phyloP scores from a whole-genome alignment of 2,329 filamentous ascomycete genomes.

The Rhinocladiella mackenziei region DNA sequence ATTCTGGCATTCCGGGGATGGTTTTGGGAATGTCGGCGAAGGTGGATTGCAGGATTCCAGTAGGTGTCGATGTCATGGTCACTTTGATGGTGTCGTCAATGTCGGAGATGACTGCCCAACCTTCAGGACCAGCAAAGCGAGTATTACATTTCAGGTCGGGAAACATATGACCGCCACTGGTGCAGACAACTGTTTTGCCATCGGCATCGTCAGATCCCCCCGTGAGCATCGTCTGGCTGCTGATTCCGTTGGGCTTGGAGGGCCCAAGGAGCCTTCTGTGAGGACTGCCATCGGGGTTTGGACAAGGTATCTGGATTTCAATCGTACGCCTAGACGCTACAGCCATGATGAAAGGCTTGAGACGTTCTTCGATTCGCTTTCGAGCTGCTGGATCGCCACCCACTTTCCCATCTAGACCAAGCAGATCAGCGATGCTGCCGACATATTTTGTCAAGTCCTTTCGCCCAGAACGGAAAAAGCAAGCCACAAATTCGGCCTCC shows the following conservation, averaged over 20 bases:
- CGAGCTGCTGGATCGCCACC: constrained; percentile 52
- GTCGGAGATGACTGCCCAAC: constrained; percentile 84
- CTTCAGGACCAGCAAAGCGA: constrained; percentile 68
- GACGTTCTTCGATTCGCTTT: constrained; percentile 56
- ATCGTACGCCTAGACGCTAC: constrained; percentile 68
- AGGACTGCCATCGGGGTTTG: constrained; percentile 43
- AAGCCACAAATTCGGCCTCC: constrained; percentile 78
- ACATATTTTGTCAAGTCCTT: constrained; percentile 65
- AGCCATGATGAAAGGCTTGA: constrained; percentile 69
- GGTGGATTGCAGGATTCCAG: constrained; percentile 76
- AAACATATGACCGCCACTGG: constrained; percentile 42
- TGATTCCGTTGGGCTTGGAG: constrained; percentile 68
- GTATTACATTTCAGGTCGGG: constrained; percentile 62
- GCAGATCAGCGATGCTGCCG: constrained; percentile 62
- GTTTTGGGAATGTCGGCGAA: constrained; percentile 72
- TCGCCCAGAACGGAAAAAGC: constrained; percentile 71
- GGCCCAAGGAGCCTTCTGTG: constrained; percentile 60
- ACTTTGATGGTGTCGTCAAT: constrained; percentile 95
- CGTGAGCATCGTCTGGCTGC: constrained; percentile 57
- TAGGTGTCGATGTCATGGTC: constrained; percentile 73
- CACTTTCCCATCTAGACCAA: constrained; percentile 61
- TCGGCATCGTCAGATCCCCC: constrained; percentile 44
- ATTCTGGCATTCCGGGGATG: constrained; percentile 75
- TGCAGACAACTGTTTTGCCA: constrained; percentile 48
- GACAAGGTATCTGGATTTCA: constrained; percentile 54